These are phyloP conservation scores for Aspergillaceae sp. DNA, from an alignment of 2,329 filamentous ascomycete genomes.

Conservation along the genomic window DNA sequence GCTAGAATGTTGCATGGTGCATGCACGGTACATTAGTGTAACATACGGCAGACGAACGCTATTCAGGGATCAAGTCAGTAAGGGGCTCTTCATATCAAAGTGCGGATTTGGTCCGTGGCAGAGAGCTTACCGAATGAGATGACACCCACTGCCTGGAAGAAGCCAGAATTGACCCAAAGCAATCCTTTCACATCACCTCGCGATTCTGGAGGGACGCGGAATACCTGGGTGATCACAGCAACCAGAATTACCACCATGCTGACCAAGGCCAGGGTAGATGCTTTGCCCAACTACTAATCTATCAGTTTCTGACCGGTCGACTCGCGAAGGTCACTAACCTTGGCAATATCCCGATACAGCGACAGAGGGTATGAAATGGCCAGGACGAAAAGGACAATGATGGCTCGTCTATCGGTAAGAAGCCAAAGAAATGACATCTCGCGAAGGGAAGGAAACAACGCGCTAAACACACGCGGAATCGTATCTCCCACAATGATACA, in stretches of 20 bases:
- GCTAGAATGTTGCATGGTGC: background rate
- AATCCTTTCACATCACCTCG: conserved; percentile 63
- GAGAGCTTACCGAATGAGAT: conserved; percentile 77
- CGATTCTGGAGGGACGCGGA: conserved; percentile 61
- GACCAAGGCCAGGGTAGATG: conserved; percentile 81
- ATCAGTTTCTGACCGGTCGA: conserved; percentile 20
- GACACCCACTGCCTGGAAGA: conserved; percentile 93
- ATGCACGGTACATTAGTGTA: too few relatives aligned
- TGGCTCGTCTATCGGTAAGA: conserved; percentile 68
- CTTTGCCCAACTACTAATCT: conserved; percentile 69
- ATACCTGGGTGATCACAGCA: conserved; percentile 78
- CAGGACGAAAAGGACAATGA: conserved; percentile 81
- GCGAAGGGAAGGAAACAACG: conserved; percentile 68
- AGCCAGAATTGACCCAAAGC: conserved; percentile 71
- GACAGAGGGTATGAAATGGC: conserved; percentile 85
- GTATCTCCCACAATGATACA: conserved; percentile 95
- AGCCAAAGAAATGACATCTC: conserved; percentile 71
- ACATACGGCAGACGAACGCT: conserved; percentile 60
- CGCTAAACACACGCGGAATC: conserved; percentile 79
- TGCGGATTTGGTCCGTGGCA: conserved; percentile 1
- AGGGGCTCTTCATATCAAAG: conserved; percentile 18
- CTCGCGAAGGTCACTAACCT: conserved; percentile 49
- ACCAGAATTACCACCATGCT: conserved; percentile 88
- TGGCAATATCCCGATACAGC: conserved; percentile 91
- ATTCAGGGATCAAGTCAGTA: background rate